Percentiles rank a stretch among this genome's conserved stretches.
These are phyloP conservation scores for Elaeagnus macrophylla DNA, from an alignment of 306 rosid species.

Conservation along the genomic window DNA sequence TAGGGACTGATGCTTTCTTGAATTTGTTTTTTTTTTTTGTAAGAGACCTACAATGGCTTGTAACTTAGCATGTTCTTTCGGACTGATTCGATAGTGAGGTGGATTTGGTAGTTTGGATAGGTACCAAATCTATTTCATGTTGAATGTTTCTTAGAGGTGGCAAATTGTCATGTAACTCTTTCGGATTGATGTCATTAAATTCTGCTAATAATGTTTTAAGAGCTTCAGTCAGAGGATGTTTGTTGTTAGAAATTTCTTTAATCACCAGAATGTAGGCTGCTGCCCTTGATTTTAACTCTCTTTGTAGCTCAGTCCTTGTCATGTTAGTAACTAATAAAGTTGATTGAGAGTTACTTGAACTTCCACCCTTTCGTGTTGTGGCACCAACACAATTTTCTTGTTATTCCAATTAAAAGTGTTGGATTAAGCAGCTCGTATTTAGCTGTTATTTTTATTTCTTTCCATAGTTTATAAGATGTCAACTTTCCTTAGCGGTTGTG, in stretches of 20 bases:
- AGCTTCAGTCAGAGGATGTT: not conserved
- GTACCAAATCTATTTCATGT: not conserved
- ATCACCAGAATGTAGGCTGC: not conserved
- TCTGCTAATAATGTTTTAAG: not conserved
- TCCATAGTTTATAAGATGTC: too few relatives aligned
- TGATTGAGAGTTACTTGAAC: not conserved
- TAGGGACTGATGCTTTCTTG: not conserved
- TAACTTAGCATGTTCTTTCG: not conserved
- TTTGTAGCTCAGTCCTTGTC: too few relatives aligned
- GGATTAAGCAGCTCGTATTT: too few relatives aligned
- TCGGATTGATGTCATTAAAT: not conserved
- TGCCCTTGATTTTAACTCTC: not conserved
- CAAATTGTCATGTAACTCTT: not conserved
- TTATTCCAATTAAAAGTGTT: not conserved
- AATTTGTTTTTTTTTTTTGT: not conserved
- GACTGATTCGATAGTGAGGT: not conserved
- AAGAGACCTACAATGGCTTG: not conserved
- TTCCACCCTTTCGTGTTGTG: not conserved
- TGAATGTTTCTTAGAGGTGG: not conserved
- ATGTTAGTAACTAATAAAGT: too few relatives aligned
- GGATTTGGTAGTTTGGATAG: not conserved
- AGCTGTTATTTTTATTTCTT: too few relatives aligned
- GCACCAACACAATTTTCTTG: not conserved
- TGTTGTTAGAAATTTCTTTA: not conserved
- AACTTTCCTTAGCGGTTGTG: too few relatives aligned